These are phyloP conservation scores for Pseudogymnoascus sp. DNA, from an alignment of 2,329 filamentous ascomycete species.

Conservation along the genomic window DNA sequence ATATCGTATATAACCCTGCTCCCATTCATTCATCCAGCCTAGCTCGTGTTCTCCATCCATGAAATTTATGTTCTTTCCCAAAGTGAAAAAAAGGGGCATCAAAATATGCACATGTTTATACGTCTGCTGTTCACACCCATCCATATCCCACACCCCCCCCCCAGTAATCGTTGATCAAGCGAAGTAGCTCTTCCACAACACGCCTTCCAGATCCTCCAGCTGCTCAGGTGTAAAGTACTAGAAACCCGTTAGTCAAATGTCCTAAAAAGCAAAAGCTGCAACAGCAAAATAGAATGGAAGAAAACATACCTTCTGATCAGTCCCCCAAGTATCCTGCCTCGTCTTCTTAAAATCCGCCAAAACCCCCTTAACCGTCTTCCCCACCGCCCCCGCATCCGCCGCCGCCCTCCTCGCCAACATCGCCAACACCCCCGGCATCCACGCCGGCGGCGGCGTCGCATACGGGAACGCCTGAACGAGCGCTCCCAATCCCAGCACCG, in stretches of 20 bases:
- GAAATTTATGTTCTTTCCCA: background rate
- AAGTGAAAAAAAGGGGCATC: background rate
- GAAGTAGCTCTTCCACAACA: conserved; percentile 99
- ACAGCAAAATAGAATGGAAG: too few relatives aligned
- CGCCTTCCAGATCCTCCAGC: conserved; percentile 88
- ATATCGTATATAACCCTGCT: background rate
- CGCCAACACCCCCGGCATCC: conserved; percentile 90
- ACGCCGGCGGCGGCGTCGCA: conserved; percentile 78
- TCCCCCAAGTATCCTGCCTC: conserved; percentile 94
- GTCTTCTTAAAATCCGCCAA: conserved; percentile 99
- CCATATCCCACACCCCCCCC: background rate
- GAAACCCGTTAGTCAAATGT: conserved; percentile 11
- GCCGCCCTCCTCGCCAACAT: conserved; percentile 78
- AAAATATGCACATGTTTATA: conserved; percentile 7
- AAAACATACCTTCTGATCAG: conserved; percentile 82
- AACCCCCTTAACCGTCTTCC: conserved; percentile 89
- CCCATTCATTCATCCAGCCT: background rate
- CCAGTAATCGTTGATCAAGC: conserved; percentile 31
- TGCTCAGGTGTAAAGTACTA: conserved; percentile 85
- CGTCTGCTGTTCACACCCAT: background rate
- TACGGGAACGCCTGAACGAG: conserved; percentile 96
- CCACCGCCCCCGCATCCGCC: conserved; percentile 82
- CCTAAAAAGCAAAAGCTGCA: too few relatives aligned
- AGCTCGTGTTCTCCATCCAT: background rate
- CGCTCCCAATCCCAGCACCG: conserved; percentile 82